phyloP scores from a whole-genome alignment of 495 filamentous ascomycete species.

The Oidiodendron maius region DNA sequence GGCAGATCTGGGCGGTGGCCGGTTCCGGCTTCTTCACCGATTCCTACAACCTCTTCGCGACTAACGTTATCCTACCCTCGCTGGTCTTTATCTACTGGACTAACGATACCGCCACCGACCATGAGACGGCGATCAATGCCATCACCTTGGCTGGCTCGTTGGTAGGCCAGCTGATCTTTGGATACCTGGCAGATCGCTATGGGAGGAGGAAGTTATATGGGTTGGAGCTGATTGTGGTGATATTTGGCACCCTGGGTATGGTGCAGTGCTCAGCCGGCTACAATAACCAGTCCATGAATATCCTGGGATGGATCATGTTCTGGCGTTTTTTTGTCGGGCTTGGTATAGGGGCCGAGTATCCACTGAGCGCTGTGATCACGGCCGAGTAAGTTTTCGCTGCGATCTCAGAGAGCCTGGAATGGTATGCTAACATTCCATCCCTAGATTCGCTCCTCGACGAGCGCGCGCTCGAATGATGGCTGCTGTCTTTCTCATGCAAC shows the following conservation, averaged over 20 bases:
- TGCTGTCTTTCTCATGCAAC: constrained; percentile 61
- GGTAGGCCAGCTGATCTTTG: constrained; percentile 56
- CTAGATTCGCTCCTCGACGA: constrained; percentile 44
- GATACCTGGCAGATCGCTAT: constrained; percentile 53
- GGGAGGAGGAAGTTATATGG: constrained; percentile 63
- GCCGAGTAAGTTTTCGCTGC: neutral
- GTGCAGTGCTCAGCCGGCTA: constrained; percentile 29
- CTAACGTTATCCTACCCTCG: constrained; percentile 58
- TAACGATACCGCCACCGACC: constrained; percentile 22
- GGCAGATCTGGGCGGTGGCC: constrained; percentile 47
- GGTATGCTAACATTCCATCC: neutral
- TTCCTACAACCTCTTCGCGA: constrained; percentile 63
- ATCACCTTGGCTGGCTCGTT: constrained; percentile 53
- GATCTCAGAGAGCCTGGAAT: neutral
- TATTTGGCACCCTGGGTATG: constrained; percentile 48
- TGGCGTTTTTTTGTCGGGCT: constrained; percentile 50
- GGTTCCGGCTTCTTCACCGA: constrained; percentile 65
- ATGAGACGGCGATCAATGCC: constrained; percentile 46
- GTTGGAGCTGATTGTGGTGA: constrained; percentile 53
- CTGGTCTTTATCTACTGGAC: constrained; percentile 59
- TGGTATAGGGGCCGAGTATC: constrained; percentile 26
- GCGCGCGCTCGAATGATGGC: constrained; percentile 58
- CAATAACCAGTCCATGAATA: constrained; percentile 42
- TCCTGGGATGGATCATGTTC: constrained; percentile 51
- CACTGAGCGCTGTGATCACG: constrained; percentile 7